Conservation (phyloP, 192 early-diverging fungal genomes). For the Coemansia sp. region DNA sequence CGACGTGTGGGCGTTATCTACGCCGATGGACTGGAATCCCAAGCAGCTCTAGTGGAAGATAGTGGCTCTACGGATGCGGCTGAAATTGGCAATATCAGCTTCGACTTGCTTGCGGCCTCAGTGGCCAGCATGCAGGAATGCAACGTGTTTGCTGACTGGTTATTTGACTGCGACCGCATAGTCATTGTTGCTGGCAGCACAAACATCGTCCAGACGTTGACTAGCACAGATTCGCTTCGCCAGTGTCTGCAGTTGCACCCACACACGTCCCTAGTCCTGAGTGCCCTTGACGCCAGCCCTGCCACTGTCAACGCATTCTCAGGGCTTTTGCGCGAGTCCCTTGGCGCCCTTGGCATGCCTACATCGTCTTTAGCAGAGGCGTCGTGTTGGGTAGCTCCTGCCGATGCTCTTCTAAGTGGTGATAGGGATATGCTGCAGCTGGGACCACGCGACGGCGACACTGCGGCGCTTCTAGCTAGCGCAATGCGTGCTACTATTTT, state of each 20-base stretch:
- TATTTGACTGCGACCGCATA: slow-evolving; percentile 28
- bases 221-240: background rate
- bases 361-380: background rate
- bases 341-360: background rate
- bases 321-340: slow-evolving; percentile 24
- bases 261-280: slow-evolving; percentile 10
- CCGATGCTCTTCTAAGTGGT: background rate
- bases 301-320: slow-evolving; percentile 13
- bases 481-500: slow-evolving; percentile 18
- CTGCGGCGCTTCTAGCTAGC: slow-evolving; percentile 7
- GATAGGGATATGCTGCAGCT: background rate
- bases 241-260: slow-evolving; percentile 31
- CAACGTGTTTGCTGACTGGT: slow-evolving; percentile 33
- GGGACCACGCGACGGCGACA: background rate
- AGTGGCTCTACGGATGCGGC: background rate
- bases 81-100: background rate
- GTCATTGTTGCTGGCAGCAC: slow-evolving; percentile 28
- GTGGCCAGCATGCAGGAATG: background rate
- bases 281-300: slow-evolving; percentile 11
- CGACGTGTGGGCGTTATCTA: slow-evolving; percentile 27
- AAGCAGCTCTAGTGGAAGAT: slow-evolving; percentile 14
- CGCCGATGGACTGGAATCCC: slow-evolving; percentile 5
- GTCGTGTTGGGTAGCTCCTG: background rate
- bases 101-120: slow-evolving; percentile 14
- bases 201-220: slow-evolving; percentile 19